These are phyloP conservation scores for Ophiosphaerella korrae DNA, from an alignment of 2,329 filamentous ascomycete species.

Conservation along the genomic window DNA sequence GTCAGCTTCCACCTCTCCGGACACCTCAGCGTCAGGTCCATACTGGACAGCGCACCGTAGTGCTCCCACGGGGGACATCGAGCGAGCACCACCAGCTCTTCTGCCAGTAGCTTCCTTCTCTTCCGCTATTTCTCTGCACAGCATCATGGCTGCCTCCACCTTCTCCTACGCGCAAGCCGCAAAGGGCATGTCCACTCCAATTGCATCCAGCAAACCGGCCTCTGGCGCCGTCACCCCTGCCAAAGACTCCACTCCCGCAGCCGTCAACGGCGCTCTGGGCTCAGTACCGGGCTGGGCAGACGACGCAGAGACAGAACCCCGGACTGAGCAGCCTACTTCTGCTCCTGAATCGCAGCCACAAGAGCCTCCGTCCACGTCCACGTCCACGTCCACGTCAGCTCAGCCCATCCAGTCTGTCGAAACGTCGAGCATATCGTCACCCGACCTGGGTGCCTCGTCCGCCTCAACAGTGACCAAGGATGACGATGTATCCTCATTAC, in stretches of 20 bases:
- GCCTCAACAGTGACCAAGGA: constrained; percentile 62
- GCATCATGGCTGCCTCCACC: constrained; percentile 47
- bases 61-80: constrained; percentile 39
- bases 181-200: constrained; percentile 68
- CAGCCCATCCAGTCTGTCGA: constrained; percentile 19
- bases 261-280: constrained; percentile 30
- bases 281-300: constrained; percentile 53
- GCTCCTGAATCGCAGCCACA: constrained; percentile 27
- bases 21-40: constrained; percentile 36
- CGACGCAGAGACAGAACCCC: constrained; percentile 51
- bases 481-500: constrained; percentile 64
- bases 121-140: constrained; percentile 10
- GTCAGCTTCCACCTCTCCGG: constrained; percentile 49
- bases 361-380: constrained; percentile 22
- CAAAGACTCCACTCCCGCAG: constrained; percentile 42
- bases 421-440: constrained; percentile 52
- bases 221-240: constrained; percentile 51
- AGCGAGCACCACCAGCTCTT: constrained; percentile 19
- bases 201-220: constrained; percentile 52
- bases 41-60: constrained; percentile 36
- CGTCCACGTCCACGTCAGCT: constrained; percentile 25
- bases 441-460: constrained; percentile 60
- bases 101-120: constrained; percentile 5
- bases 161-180: constrained; percentile 98
- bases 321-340: constrained; percentile 31